Evolutionary conservation across 2,329 filamentous ascomycete species (phyloP), one percentile per base, ranked within the genome.

Genomic region (Aureobasidium sp.): DNA sequence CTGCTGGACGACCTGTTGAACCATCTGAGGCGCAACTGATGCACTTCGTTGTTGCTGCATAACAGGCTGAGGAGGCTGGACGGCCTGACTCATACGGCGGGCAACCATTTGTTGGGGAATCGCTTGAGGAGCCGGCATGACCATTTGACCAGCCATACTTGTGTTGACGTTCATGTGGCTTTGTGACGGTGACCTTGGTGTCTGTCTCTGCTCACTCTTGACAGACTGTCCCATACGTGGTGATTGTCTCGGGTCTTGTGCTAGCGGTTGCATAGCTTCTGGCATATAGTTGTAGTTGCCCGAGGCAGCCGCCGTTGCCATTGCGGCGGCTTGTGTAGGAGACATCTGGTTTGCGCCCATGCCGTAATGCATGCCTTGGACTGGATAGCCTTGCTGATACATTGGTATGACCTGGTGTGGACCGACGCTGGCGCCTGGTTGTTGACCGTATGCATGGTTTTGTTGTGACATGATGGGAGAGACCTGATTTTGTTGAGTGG

Each of bases 301-400:
- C 6, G 91, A 92, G 12, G 93, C 93, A 1, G 93, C 92, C 20
- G 93, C 93, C 1, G 92, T 96, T 25, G 89, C 92, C 41, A 63
- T 63, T 90, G 96, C 94, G 63, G 92, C 92, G 55, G 93, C 92
- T 15, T 91, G 91, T 27, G 57, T 60, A 5, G 57, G 57, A 29
- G 57, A 60, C 57, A 60, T 60, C 75, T 96, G 90, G 51, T 91
- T 90, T 22, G 88, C 84, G 37, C 88, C 87, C 76, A 93, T 90
- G 63, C 96, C 96, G 25, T 77, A 78, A 64, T 81, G 78, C 85
- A 96, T 91, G 70, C 82, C 82, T 69, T 86, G 82, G 66, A 68
- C 64, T 11, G 87, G 84, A 65, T 85, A 87, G 72, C 91, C 93
- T 66, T 85, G 81, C 73, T 88, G 84, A 75, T 96, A 97, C 82